phyloP scores from a whole-genome alignment of 169 alveolate species.

The Plasmodium knowlesi region DNA sequence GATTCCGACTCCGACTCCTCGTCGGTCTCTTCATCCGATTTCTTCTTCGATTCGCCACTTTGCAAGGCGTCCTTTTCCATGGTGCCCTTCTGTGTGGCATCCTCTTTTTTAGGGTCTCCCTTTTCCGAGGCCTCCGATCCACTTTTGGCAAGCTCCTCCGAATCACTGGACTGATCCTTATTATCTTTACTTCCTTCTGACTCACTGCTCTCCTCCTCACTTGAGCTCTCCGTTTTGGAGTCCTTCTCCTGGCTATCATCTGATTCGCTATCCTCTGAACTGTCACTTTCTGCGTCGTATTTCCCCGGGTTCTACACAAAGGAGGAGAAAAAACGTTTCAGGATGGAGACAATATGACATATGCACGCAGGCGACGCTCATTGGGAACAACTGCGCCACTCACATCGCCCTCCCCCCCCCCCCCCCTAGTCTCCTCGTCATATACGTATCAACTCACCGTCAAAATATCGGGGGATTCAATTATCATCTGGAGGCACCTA shows the following conservation, averaged over 20 bases:
- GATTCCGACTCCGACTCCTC: conserved; percentile 5
- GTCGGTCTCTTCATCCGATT: conserved; percentile 28
- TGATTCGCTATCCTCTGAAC: not conserved
- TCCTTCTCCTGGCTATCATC: not conserved
- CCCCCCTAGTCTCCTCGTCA: not conserved
- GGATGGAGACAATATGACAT: not conserved
- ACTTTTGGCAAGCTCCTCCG: not conserved
- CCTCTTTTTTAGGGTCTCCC: not conserved
- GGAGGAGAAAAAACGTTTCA: not conserved
- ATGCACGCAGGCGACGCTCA: not conserved
- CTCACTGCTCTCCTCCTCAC: not conserved
- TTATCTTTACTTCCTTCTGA: conserved; percentile 7
- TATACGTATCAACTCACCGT: not conserved
- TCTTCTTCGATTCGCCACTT: not conserved
- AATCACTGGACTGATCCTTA: not conserved
- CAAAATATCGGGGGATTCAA: conserved; percentile 41
- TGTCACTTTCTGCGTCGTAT: conserved; percentile 15
- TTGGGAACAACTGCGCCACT: not conserved
- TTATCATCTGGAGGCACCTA: conserved; percentile 45
- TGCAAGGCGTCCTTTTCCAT: not conserved
- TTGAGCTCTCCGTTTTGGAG: conserved; percentile 2
- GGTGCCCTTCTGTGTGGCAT: not conserved
- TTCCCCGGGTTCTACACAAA: conserved; percentile 12
- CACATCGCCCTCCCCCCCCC: not conserved
- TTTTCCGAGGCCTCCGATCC: not conserved